A percentile compares a stretch with the other conserved stretches of the same genome.
phyloP scores from a whole-genome alignment of 192 early-diverging fungal genomes.

The Umbelopsis sp. region DNA sequence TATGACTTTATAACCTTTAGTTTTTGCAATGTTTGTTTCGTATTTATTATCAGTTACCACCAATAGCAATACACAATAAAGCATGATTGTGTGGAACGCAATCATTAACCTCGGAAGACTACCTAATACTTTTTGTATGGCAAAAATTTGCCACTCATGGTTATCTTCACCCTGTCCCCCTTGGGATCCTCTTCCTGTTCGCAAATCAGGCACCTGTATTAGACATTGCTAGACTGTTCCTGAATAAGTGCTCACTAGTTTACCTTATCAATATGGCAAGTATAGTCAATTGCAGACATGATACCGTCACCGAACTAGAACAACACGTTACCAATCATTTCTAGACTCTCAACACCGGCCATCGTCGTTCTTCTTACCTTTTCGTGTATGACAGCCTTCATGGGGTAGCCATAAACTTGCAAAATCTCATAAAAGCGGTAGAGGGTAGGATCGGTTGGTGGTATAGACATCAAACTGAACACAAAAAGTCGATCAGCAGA shows the following conservation, averaged over 20 bases:
- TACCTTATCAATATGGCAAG: slow-evolving; percentile 45
- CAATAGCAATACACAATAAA: too few species aligned
- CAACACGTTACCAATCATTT: slow-evolving; percentile 1
- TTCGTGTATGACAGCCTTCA: slow-evolving; percentile 50
- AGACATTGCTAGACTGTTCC: background rate
- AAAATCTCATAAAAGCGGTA: slow-evolving; percentile 51
- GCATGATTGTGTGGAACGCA: too few species aligned
- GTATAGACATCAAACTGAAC: slow-evolving; percentile 37
- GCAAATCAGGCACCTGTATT: background rate
- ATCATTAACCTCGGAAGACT: background rate
- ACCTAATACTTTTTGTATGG: slow-evolving; percentile 43
- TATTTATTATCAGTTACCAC: background rate
- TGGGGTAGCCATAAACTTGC: slow-evolving; percentile 48
- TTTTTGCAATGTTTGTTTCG: background rate
- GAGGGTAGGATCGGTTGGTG: slow-evolving; percentile 48
- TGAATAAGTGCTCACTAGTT: background rate
- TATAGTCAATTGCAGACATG: slow-evolving; percentile 54
- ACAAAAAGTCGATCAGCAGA: background rate
- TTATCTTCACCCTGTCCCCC: slow-evolving; percentile 44
- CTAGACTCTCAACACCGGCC: background rate
- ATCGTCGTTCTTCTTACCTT: slow-evolving; percentile 30
- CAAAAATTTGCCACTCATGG: slow-evolving; percentile 48
- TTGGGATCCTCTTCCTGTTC: slow-evolving; percentile 31
- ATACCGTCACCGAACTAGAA: slow-evolving; percentile 55
- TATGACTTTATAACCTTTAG: background rate